These are phyloP conservation scores for Fusarium algeriense DNA, from an alignment of 2,329 filamentous ascomycete species.

Conservation along the genomic window DNA sequence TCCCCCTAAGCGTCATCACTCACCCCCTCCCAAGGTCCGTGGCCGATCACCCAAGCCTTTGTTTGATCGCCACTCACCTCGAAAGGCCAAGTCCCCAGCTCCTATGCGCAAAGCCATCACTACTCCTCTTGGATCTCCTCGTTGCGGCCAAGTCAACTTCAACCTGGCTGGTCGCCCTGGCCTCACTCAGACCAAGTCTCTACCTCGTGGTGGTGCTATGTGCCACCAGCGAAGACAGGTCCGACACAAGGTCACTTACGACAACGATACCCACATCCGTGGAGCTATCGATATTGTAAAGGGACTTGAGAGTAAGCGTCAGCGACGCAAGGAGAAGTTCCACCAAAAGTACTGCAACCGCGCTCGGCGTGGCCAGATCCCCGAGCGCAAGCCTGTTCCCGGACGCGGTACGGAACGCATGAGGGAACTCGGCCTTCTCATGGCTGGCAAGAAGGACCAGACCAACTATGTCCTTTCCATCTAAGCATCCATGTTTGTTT, in stretches of 20 bases:
- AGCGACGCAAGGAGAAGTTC: slow-evolving; percentile 92
- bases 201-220: slow-evolving; percentile 82
- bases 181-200: slow-evolving; percentile 83
- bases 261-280: slow-evolving; percentile 75
- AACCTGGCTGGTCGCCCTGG: slow-evolving; percentile 69
- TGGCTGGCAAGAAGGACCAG: slow-evolving; percentile 82
- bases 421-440: slow-evolving; percentile 82
- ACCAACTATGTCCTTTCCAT: slow-evolving; percentile 84
- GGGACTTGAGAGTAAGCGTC: slow-evolving; percentile 92
- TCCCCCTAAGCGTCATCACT: slow-evolving; percentile 51
- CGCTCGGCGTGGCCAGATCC: slow-evolving; percentile 75
- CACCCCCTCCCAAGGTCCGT: slow-evolving; percentile 60
- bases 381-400: slow-evolving; percentile 76
- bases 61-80: slow-evolving; percentile 77
- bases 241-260: slow-evolving; percentile 52
- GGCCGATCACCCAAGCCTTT: slow-evolving; percentile 66
- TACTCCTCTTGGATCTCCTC: slow-evolving; percentile 56
- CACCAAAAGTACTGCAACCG: slow-evolving; percentile 90
- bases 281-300: slow-evolving; percentile 99
- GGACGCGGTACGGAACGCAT: slow-evolving; percentile 94
- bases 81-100: slow-evolving; percentile 77
- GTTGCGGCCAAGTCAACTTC: slow-evolving; percentile 55
- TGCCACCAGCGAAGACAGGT: slow-evolving; percentile 68
- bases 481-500: slow-evolving; percentile 54
- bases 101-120: slow-evolving; percentile 68